Percentiles rank a stretch among this genome's conserved stretches.
These are phyloP conservation scores for Komagataella ulmi DNA, from an alignment of 805 yeast genomes.

Conservation along the genomic window DNA sequence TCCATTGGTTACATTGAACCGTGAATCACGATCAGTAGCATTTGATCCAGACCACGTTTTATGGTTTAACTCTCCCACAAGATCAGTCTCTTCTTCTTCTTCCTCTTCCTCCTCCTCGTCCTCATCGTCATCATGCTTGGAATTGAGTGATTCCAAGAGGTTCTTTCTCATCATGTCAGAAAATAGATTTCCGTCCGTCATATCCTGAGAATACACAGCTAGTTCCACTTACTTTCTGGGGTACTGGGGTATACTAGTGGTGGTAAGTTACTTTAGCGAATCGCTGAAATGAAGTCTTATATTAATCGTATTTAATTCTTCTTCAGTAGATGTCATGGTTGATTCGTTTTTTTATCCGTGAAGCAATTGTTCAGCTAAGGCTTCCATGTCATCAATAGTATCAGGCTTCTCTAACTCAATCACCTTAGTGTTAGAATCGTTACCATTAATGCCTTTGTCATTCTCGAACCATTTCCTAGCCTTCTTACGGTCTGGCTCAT, in stretches of 20 bases:
- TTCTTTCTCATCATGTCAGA: not conserved
- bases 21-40: not conserved
- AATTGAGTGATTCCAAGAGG: not conserved
- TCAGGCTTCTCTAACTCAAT: slow-evolving; percentile 81
- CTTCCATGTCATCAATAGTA: slow-evolving; percentile 88
- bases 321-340: not conserved
- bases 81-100: slow-evolving; percentile 4
- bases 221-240: not conserved
- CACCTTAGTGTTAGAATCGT: slow-evolving; percentile 18
- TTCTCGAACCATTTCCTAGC: slow-evolving; percentile 37
- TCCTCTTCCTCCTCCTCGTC: slow-evolving; percentile 6
- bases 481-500: slow-evolving; percentile 18
- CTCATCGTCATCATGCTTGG: slow-evolving; percentile 3
- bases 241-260: not conserved
- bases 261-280: not conserved
- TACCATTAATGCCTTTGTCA: slow-evolving; percentile 11
- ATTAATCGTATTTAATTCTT: not conserved
- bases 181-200: not conserved
- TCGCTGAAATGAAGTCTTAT: not conserved
- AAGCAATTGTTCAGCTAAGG: slow-evolving; percentile 49
- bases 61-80: slow-evolving; percentile 3
- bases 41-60: slow-evolving; percentile 4
- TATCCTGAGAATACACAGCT: not conserved
- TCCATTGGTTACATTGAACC: not conserved
- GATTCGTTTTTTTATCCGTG: slow-evolving; percentile 4